A percentile compares a stretch with the other conserved stretches of the same genome.
Evolutionary conservation across 2,329 filamentous ascomycete genomes (phyloP).

Genomic region (Furcasterigmium furcatum): DNA sequence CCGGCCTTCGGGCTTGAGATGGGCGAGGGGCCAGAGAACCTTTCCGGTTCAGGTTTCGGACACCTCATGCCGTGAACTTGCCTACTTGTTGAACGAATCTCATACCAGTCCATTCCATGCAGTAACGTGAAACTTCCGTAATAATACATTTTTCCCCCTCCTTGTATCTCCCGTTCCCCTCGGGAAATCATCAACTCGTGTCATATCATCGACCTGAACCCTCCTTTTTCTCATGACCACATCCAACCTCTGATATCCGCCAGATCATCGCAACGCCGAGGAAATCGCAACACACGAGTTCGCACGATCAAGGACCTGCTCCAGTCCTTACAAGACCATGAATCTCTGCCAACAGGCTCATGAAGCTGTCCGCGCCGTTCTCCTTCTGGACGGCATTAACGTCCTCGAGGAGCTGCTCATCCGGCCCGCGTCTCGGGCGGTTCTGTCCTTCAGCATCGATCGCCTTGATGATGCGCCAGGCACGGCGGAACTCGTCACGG

Average conservation of each 20-base stretch:
- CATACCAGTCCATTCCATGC: no score
- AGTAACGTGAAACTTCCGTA: no score
- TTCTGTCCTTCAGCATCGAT: slow-evolving; percentile 33
- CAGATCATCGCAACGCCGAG: no score
- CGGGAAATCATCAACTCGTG: neutral
- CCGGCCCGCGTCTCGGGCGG: slow-evolving; percentile 14
- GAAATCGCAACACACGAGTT: no score
- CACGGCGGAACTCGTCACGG: slow-evolving; percentile 78
- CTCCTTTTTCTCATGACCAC: slow-evolving; percentile 3
- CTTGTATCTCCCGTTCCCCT: neutral
- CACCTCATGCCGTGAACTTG: slow-evolving; percentile 17
- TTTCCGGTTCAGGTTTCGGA: slow-evolving; percentile 28
- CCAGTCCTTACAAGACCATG: slow-evolving; percentile 25
- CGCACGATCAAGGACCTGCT: no score
- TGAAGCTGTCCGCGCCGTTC: slow-evolving; percentile 29
- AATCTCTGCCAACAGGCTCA: slow-evolving; percentile 35
- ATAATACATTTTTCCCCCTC: no score
- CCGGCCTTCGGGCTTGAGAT: slow-evolving; percentile 26
- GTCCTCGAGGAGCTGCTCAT: slow-evolving; percentile 53
- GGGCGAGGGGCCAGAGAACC: slow-evolving; percentile 39
- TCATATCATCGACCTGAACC: neutral
- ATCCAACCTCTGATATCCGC: slow-evolving; percentile 2
- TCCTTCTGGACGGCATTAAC: slow-evolving; percentile 30
- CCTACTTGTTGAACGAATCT: no score
- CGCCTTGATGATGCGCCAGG: slow-evolving; percentile 66